Conservation (phyloP, 2,329 filamentous ascomycete genomes). For the Exophiala bonariae region DNA sequence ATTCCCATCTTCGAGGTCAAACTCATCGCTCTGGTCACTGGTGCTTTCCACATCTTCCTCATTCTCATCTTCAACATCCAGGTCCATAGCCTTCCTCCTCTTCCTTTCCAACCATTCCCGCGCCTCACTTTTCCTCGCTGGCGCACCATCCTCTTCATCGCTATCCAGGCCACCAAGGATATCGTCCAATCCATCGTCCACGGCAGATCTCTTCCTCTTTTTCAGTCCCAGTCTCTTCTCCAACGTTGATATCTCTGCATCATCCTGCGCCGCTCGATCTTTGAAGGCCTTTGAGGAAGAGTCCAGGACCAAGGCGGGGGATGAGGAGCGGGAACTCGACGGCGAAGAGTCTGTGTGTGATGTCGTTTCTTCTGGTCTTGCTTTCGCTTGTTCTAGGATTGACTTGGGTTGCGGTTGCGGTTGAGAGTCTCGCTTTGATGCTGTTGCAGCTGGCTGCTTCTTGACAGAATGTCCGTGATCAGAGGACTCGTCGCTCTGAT, state of each 20-base stretch:
- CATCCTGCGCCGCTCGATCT: constrained; percentile 72
- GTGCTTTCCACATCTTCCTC: constrained; percentile 26
- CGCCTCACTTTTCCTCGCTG: constrained; percentile 61
- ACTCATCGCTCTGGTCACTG: constrained; percentile 39
- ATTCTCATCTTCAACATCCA: constrained; percentile 26
- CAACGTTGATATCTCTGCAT: constrained; percentile 81
- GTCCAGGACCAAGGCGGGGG: constrained; percentile 27
- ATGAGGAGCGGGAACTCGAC: constrained; percentile 21
- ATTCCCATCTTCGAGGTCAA: not conserved
- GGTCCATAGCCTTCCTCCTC: constrained; percentile 29
- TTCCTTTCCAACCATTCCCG: constrained; percentile 56
- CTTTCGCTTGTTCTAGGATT: constrained; percentile 37
- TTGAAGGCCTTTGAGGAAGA: constrained; percentile 46
- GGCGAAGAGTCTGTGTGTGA: constrained; percentile 11
- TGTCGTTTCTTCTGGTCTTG: constrained; percentile 1
- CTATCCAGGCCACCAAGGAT: constrained; percentile 69
- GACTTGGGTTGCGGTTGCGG: constrained; percentile 33
- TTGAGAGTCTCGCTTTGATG: constrained; percentile 27
- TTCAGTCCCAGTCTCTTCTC: constrained; percentile 85
- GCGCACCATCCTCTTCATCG: constrained; percentile 49
- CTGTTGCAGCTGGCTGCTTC: constrained; percentile 5
- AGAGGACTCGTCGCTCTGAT: constrained; percentile 29
- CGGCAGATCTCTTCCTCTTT: constrained; percentile 72
- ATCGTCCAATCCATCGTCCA: constrained; percentile 81
- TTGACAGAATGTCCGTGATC: constrained; percentile 22